These are phyloP conservation scores for Themeda triandra DNA, from an alignment of 176 grass and related monocot genomes.

Conservation along the genomic window DNA sequence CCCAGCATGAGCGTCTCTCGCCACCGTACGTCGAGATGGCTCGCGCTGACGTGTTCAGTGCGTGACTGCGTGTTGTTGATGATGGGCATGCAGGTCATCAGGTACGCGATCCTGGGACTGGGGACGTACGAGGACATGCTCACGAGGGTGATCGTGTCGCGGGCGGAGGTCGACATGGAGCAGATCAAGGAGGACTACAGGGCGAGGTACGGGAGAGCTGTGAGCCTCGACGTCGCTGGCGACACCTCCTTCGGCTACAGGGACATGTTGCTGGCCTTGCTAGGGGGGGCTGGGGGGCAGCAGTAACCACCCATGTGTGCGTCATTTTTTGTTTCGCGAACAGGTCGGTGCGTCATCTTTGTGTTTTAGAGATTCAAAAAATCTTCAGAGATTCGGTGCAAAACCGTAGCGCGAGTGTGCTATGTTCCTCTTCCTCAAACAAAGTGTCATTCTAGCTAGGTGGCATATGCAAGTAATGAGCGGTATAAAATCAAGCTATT, in stretches of 20 bases:
- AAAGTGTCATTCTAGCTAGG: too few relatives aligned
- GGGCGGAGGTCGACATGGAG: constrained; percentile 77
- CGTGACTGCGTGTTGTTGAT: not conserved
- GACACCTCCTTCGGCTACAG: constrained; percentile 73
- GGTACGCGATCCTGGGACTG: constrained; percentile 58
- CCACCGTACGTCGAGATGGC: not conserved
- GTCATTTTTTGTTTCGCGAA: too few relatives aligned
- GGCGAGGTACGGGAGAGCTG: constrained; percentile 52
- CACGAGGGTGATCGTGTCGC: constrained; percentile 65
- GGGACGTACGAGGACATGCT: constrained; percentile 82
- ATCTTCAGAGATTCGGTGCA: too few relatives aligned
- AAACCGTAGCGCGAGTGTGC: not conserved
- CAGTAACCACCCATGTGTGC: not conserved
- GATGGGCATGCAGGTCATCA: constrained; percentile 63
- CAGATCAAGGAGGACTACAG: constrained; percentile 68
- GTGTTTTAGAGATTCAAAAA: not conserved
- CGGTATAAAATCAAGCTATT: too few relatives aligned
- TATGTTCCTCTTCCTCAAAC: not conserved
- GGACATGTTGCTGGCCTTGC: constrained; percentile 54
- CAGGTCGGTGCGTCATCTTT: not conserved
- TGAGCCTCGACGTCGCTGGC: constrained; percentile 47
- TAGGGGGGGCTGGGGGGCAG: constrained; percentile 13
- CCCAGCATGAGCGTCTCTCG: too few relatives aligned
- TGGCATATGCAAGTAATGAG: too few relatives aligned
- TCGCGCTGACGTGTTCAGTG: not conserved